Conservation (phyloP, 805 yeast species). For the Suhomyces pyralidae region DNA sequence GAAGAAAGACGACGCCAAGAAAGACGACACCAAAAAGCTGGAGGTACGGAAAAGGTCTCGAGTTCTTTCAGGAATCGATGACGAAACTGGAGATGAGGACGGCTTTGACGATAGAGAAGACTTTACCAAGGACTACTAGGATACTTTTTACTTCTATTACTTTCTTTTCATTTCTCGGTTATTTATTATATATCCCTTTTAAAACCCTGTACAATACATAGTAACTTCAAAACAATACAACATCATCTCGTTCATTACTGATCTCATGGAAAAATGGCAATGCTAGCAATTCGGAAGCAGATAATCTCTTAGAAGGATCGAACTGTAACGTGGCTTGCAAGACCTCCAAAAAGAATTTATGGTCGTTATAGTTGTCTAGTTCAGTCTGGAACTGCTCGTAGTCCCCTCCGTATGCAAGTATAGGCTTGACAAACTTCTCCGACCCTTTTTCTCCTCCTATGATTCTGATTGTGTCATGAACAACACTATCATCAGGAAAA, state of each 20-base stretch:
- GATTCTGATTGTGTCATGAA: slow-evolving; percentile 53
- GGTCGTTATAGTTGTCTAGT: slow-evolving; percentile 36
- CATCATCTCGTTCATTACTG: slow-evolving; percentile 28
- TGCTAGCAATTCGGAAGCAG: slow-evolving; percentile 54
- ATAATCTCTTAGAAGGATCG: slow-evolving; percentile 55
- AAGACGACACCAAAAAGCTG: neutral
- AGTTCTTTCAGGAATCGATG: slow-evolving; percentile 9
- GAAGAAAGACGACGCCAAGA: slow-evolving; percentile 1
- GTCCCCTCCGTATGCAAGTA: slow-evolving; percentile 11
- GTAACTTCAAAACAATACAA: slow-evolving; percentile 17
- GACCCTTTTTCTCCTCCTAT: slow-evolving; percentile 44
- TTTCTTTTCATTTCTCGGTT: slow-evolving; percentile 2
- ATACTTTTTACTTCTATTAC: neutral
- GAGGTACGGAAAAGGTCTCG: slow-evolving; percentile 14
- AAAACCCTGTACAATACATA: slow-evolving; percentile 5
- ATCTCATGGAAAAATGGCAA: slow-evolving; percentile 59
- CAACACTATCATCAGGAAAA: slow-evolving; percentile 69
- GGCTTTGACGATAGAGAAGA: slow-evolving; percentile 5
- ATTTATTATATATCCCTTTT: neutral
- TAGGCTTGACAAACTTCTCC: slow-evolving; percentile 27
- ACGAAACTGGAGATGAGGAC: slow-evolving; percentile 8
- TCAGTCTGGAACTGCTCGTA: slow-evolving; percentile 15
- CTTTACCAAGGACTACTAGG: neutral
- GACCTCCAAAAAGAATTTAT: slow-evolving; percentile 50
- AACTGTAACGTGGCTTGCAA: slow-evolving; percentile 55